Evolutionary conservation across 345 rosid species (phyloP).

Genomic region (Xanthoceras sorbifolium): DNA sequence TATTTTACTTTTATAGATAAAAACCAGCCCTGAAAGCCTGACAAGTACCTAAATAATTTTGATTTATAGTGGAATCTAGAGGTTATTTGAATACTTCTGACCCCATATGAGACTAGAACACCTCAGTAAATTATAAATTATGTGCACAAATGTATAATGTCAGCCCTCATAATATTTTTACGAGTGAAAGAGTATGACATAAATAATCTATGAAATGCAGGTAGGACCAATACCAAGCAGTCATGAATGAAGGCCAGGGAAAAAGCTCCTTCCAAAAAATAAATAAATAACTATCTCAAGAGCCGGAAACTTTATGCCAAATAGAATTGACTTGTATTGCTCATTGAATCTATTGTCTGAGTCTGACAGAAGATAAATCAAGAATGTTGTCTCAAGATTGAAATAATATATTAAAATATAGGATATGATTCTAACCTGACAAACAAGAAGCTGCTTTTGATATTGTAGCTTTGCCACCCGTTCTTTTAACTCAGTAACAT

Average conservation of each 20-base stretch:
- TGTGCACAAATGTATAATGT: neutral
- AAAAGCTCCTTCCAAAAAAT: neutral
- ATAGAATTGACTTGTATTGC: neutral
- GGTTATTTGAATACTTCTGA: neutral
- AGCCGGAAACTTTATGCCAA: neutral
- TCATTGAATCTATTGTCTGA: neutral
- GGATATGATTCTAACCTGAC: slow-evolving; percentile 61
- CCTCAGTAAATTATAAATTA: neutral
- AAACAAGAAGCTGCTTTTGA: slow-evolving; percentile 96
- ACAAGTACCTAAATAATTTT: neutral
- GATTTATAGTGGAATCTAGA: neutral
- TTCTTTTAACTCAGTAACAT: slow-evolving; percentile 88
- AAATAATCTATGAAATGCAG: neutral
- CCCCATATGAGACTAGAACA: neutral
- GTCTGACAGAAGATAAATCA: neutral
- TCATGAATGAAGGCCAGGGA: neutral
- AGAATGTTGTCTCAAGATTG: neutral
- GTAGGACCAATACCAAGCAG: neutral
- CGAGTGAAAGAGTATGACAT: neutral
- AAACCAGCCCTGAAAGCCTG: neutral
- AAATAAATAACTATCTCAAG: slow-evolving; percentile 4
- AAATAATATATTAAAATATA: neutral
- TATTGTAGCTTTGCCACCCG: slow-evolving; percentile 95
- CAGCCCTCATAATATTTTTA: neutral
- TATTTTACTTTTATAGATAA: neutral